These are phyloP conservation scores for Podaxis carcinomalis DNA, from an alignment of 768 basidiomycete species.

Conservation along the genomic window DNA sequence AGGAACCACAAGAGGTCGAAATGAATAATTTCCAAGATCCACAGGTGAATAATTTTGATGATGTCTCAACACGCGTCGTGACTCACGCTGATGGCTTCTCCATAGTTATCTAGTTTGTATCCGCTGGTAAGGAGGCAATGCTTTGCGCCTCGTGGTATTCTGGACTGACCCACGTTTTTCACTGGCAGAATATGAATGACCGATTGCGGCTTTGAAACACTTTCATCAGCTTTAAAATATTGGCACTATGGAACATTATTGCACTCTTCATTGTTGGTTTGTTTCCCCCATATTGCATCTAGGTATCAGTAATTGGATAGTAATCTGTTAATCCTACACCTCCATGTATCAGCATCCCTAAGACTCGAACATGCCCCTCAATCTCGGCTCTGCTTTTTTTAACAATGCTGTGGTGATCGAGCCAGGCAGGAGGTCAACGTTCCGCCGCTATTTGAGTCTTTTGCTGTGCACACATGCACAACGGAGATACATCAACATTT, in stretches of 20 bases:
- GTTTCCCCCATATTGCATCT: not conserved
- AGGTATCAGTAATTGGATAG: not conserved
- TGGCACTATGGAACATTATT: not conserved
- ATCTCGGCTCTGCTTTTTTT: not conserved
- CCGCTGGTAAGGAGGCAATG: slow-evolving; percentile 4
- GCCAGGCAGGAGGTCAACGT: no score
- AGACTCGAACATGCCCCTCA: not conserved
- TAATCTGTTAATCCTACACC: not conserved
- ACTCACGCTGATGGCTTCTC: not conserved
- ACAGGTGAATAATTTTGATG: slow-evolving; percentile 20
- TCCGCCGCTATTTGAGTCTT: no score
- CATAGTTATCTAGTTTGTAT: slow-evolving; percentile 11
- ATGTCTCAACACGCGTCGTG: not conserved
- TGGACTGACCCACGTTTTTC: not conserved
- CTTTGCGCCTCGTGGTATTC: not conserved
- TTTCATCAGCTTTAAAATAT: not conserved
- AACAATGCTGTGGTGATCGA: no score
- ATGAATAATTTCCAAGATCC: slow-evolving; percentile 38
- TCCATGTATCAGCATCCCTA: not conserved
- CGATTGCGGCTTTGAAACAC: not conserved
- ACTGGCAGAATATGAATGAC: not conserved
- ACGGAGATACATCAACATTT: no score
- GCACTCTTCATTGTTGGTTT: not conserved
- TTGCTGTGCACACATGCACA: no score
- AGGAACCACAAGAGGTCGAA: slow-evolving; percentile 16